Conservation (phyloP, 2,329 filamentous ascomycete species). For the Penicillium sp. region DNA sequence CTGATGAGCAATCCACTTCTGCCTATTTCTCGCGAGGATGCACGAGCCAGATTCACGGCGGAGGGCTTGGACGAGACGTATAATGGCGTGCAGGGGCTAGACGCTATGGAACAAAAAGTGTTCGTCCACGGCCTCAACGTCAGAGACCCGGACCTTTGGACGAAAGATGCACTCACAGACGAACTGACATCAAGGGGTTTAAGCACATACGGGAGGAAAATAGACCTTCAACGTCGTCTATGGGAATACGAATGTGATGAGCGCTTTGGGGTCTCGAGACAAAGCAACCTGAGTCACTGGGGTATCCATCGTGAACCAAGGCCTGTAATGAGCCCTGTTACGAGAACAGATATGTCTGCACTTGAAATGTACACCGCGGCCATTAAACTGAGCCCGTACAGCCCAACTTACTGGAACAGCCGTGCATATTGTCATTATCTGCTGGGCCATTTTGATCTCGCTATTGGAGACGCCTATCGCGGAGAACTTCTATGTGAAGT, state of each 20-base stretch:
- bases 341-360: slow-evolving; percentile 9
- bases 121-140: slow-evolving; percentile 2
- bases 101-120: not conserved
- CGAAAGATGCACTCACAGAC: not conserved
- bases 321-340: slow-evolving; percentile 18
- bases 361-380: slow-evolving; percentile 41
- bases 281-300: slow-evolving; percentile 32
- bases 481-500: slow-evolving; percentile 37
- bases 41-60: slow-evolving; percentile 7
- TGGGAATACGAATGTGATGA: slow-evolving; percentile 20
- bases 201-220: slow-evolving; percentile 7
- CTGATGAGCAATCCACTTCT: slow-evolving; percentile 24
- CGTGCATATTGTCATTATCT: slow-evolving; percentile 39
- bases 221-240: slow-evolving; percentile 24
- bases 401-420: slow-evolving; percentile 40
- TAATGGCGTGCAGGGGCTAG: slow-evolving; percentile 4
- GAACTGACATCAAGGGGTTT: slow-evolving; percentile 21
- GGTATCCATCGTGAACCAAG: slow-evolving; percentile 20
- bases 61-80: slow-evolving; percentile 10
- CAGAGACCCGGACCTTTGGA: slow-evolving; percentile 6
- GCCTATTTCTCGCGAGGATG: slow-evolving; percentile 19
- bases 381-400: slow-evolving; percentile 38
- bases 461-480: slow-evolving; percentile 40
- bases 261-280: slow-evolving; percentile 22
- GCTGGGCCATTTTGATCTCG: slow-evolving; percentile 36